Evolutionary conservation across 2,329 filamentous ascomycete genomes (phyloP), one percentile per base, ranked within the genome.

Genomic region (Cadophora sp.): DNA sequence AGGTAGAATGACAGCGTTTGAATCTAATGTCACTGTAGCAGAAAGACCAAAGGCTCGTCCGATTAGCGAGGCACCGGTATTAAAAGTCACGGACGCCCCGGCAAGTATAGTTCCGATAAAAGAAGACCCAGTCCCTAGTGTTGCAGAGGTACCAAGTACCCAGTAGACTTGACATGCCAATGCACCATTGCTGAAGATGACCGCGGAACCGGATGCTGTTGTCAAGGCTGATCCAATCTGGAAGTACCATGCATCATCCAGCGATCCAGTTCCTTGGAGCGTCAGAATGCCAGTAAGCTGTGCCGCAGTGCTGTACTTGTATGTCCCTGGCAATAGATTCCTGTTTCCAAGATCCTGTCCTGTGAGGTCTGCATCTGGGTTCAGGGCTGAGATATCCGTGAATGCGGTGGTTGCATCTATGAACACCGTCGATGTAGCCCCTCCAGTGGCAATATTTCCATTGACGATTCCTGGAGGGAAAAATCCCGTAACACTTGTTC

Each of bases 21-120:
- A 14, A 50, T 61, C 46, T 27, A 70, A 40, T n/a, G 58, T 70
- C 8, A 70, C 40, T 4, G 50, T 59, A 29, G 48, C 68, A 16
- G 31, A 43, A 0, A 68, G 43, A 8, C 62, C 68, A 40, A 65
- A 63, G 16, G 67, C 56, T 34, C 65, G 48, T 34, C 68, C 65
- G 53, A 48, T 16, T 5, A 51, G 14, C 1, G 22, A 19, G 19
- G 59, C 58, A 3, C 62, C 59, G 6, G 62, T 60, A 29, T 11
- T 29, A 6, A 63, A 60, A 29, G 50, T 70, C 9, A 70, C 62
- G 1, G 68, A 65, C 26, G 24, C 43, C 11, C 16, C 29, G 7
- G 68, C 65, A 50, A 68, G 29, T 37, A 70, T 68, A 8, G 58
- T 70, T 24, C 68, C 68, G 16, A 34, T 27, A 40, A 70, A 68